These are phyloP conservation scores for Entonaema liquescens DNA, from an alignment of 495 filamentous ascomycete genomes.

Conservation along the genomic window DNA sequence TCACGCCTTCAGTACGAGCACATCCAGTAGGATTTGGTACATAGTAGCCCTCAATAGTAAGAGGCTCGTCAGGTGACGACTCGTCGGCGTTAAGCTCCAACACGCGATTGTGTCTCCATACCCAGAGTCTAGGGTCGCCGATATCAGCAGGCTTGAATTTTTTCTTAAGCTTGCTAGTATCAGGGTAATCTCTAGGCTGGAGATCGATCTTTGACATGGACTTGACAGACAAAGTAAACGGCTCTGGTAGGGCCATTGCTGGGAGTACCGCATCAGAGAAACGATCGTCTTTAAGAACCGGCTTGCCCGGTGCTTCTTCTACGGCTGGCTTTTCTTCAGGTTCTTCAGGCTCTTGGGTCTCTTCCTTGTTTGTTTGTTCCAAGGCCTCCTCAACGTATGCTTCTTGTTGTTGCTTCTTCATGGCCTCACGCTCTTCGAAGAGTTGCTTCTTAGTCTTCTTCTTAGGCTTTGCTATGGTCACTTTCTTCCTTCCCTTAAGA, in stretches of 20 bases:
- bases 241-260: conserved; percentile 38
- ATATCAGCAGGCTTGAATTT: conserved; percentile 68
- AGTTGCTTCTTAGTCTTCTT: conserved; percentile 80
- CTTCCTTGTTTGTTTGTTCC: conserved; percentile 43
- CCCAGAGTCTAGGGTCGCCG: conserved; percentile 77
- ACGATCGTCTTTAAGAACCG: conserved; percentile 37
- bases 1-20: conserved; percentile 90
- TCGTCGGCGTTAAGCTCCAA: conserved; percentile 76
- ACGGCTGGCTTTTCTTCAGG: conserved; percentile 15
- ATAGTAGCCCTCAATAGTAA: conserved; percentile 86
- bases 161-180: conserved; percentile 80
- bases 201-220: conserved; percentile 40
- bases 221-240: conserved; percentile 38
- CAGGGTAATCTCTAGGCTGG: conserved; percentile 79
- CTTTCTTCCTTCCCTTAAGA: conserved; percentile 54
- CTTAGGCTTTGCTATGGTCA: conserved; percentile 57
- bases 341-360: conserved; percentile 42
- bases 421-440: conserved; percentile 71
- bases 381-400: conserved; percentile 48
- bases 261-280: conserved; percentile 44
- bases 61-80: conserved; percentile 50
- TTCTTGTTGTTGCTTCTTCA: conserved; percentile 60
- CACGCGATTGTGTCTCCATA: conserved; percentile 89
- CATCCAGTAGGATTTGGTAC: conserved; percentile 83
- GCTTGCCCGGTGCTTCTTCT: conserved; percentile 25